Conservation (phyloP, 371 early-diverging fungal species). For the Mortierella sp. region DNA sequence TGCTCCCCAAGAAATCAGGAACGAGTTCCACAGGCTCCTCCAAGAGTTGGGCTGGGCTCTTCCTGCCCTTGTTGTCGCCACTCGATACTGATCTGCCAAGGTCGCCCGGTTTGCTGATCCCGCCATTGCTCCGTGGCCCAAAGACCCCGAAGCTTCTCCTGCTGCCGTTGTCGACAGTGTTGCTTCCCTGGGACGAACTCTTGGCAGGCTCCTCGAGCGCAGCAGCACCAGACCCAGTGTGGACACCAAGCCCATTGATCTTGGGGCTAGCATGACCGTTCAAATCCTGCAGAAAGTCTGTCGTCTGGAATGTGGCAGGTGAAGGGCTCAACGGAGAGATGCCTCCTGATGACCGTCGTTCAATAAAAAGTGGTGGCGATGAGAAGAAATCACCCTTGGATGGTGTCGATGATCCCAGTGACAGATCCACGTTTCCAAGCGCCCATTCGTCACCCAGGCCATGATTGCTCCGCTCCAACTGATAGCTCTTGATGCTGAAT, state of each 20-base stretch:
- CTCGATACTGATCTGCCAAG: neutral
- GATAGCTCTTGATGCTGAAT: slow-evolving; percentile 57
- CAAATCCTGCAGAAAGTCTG: slow-evolving; percentile 25
- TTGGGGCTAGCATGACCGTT: neutral
- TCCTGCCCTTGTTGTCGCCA: neutral
- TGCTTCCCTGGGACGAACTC: slow-evolving; percentile 6
- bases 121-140: neutral
- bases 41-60: slow-evolving; percentile 6
- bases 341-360: neutral
- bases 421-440: slow-evolving; percentile 16
- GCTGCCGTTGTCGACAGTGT: slow-evolving; percentile 10
- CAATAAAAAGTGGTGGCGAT: slow-evolving; percentile 18
- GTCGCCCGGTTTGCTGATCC: neutral
- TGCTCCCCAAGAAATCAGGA: slow-evolving; percentile 1
- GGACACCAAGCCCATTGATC: neutral
- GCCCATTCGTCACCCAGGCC: slow-evolving; percentile 41
- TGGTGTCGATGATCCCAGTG: neutral
- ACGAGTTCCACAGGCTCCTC: slow-evolving; percentile 19
- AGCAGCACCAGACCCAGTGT: neutral
- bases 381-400: slow-evolving; percentile 11
- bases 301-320: neutral
- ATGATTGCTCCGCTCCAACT: slow-evolving; percentile 39
- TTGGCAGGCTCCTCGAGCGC: neutral
- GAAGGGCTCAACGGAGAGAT: slow-evolving; percentile 16
- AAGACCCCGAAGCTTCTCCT: slow-evolving; percentile 12